Conservation (phyloP, 768 basidiomycete species). For the Panaeolus papilionaceus region DNA sequence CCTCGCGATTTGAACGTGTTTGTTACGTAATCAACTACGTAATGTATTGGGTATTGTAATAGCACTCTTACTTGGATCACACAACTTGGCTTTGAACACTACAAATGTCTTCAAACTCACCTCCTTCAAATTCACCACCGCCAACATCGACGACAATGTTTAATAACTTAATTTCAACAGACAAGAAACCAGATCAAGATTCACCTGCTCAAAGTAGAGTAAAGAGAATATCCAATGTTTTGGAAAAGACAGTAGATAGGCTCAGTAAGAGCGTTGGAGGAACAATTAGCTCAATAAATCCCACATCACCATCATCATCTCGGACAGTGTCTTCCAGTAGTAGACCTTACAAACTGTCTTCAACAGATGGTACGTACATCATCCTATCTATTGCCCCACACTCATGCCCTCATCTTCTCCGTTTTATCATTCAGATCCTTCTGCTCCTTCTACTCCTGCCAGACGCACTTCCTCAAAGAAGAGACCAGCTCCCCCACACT, state of each 20-base stretch:
- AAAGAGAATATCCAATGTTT: slow-evolving; percentile 55
- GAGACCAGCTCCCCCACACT: background rate
- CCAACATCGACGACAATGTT: slow-evolving; percentile 18
- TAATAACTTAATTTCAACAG: slow-evolving; percentile 27
- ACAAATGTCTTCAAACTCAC: slow-evolving; percentile 26
- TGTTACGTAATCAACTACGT: slow-evolving; percentile 31
- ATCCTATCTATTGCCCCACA: background rate
- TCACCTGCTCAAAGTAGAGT: slow-evolving; percentile 49
- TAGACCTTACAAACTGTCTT: slow-evolving; percentile 50
- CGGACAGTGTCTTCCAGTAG: slow-evolving; percentile 57
- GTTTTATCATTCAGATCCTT: background rate
- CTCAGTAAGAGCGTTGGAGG: slow-evolving; percentile 64
- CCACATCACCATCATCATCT: slow-evolving; percentile 40
- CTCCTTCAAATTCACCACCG: slow-evolving; percentile 31
- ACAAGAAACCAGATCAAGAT: slow-evolving; percentile 29
- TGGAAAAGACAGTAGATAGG: slow-evolving; percentile 67
- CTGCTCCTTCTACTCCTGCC: slow-evolving; percentile 34
- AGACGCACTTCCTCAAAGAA: slow-evolving; percentile 27
- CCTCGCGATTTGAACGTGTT: slow-evolving; percentile 39
- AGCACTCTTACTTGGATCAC: background rate
- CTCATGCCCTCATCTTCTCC: background rate
- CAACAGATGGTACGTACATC: slow-evolving; percentile 36
- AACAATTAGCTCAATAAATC: slow-evolving; percentile 36
- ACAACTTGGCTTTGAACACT: slow-evolving; percentile 34
- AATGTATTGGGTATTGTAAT: slow-evolving; percentile 15